Percentiles rank a stretch among this genome's conserved stretches.
phyloP scores from a whole-genome alignment of 1,139 yeast genomes.

The Wickerhamomyces sp. region DNA sequence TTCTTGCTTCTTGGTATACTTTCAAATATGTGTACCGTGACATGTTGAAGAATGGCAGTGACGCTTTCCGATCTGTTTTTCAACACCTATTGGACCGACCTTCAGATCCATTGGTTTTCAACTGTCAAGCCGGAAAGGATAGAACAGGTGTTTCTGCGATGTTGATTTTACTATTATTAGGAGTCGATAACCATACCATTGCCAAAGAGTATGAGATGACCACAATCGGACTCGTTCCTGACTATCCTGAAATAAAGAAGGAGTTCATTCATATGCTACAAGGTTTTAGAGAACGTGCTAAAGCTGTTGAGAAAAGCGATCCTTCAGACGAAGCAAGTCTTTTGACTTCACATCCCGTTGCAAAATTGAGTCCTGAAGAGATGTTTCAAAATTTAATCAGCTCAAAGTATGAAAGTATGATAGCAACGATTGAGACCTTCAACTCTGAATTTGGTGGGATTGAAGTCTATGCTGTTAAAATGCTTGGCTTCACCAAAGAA shows the following conservation, averaged over 20 bases:
- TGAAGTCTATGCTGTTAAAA: slow-evolving; percentile 40
- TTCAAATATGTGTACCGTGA: slow-evolving; percentile 61
- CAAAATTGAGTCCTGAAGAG: slow-evolving; percentile 20
- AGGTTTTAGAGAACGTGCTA: slow-evolving; percentile 17
- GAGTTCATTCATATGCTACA: slow-evolving; percentile 28
- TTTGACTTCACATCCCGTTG: slow-evolving; percentile 1
- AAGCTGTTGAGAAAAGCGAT: slow-evolving; percentile 8
- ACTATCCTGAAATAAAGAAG: slow-evolving; percentile 34
- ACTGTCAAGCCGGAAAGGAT: slow-evolving; percentile 87
- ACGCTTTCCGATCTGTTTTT: slow-evolving; percentile 44
- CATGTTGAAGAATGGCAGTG: slow-evolving; percentile 45
- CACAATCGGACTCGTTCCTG: slow-evolving; percentile 55
- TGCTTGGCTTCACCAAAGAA: slow-evolving; percentile 40
- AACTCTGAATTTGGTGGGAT: slow-evolving; percentile 53
- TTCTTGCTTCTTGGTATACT: slow-evolving; percentile 59
- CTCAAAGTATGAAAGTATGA: slow-evolving; percentile 70
- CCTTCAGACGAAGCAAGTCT: slow-evolving; percentile 2
- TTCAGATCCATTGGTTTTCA: slow-evolving; percentile 52
- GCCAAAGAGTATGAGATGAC: slow-evolving; percentile 76
- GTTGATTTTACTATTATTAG: slow-evolving; percentile 56
- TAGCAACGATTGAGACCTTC: slow-evolving; percentile 48
- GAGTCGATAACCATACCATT: slow-evolving; percentile 60
- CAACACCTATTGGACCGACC: slow-evolving; percentile 48
- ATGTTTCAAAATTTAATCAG: slow-evolving; percentile 50
- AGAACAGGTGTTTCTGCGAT: slow-evolving; percentile 75